These are phyloP conservation scores for Podospora tetraspora DNA, from an alignment of 495 filamentous ascomycete species.

Conservation along the genomic window DNA sequence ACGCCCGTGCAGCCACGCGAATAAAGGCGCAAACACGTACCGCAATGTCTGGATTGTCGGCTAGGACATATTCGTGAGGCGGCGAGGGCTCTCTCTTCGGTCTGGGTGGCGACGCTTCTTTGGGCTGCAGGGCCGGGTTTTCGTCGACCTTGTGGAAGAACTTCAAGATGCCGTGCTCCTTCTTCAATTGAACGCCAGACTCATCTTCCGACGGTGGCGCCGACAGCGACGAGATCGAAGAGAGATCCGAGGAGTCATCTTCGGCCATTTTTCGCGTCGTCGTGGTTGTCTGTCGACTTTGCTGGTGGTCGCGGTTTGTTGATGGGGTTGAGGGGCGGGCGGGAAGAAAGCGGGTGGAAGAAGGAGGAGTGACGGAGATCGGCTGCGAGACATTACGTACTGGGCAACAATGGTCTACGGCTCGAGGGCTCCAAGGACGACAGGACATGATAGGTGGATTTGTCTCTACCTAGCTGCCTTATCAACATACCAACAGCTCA, in stretches of 20 bases:
- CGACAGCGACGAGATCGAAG: slow-evolving; percentile 50
- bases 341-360: slow-evolving; percentile 13
- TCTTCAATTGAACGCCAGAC: slow-evolving; percentile 42
- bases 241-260: slow-evolving; percentile 51
- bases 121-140: slow-evolving; percentile 33
- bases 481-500: slow-evolving; percentile 10
- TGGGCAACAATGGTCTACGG: slow-evolving; percentile 23
- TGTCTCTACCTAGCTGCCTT: slow-evolving; percentile 15
- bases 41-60: slow-evolving; percentile 82
- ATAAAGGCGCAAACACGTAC: slow-evolving; percentile 51
- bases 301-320: slow-evolving; percentile 16
- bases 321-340: slow-evolving; percentile 14
- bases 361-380: slow-evolving; percentile 25
- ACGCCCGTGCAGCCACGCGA: slow-evolving; percentile 26
- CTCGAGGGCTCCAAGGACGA: slow-evolving; percentile 16
- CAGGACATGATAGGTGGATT: slow-evolving; percentile 31
- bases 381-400: slow-evolving; percentile 37
- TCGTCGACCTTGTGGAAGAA: slow-evolving; percentile 51
- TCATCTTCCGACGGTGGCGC: slow-evolving; percentile 51
- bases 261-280: slow-evolving; percentile 42
- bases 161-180: slow-evolving; percentile 50
- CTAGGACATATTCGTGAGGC: slow-evolving; percentile 80
- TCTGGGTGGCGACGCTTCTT: slow-evolving; percentile 56
- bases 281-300: slow-evolving; percentile 1
- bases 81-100: slow-evolving; percentile 76